Evolutionary conservation across 2,329 filamentous ascomycete species (phyloP), one percentile per base, ranked within the genome.

Genomic region (Microsporum ferrugineum): DNA sequence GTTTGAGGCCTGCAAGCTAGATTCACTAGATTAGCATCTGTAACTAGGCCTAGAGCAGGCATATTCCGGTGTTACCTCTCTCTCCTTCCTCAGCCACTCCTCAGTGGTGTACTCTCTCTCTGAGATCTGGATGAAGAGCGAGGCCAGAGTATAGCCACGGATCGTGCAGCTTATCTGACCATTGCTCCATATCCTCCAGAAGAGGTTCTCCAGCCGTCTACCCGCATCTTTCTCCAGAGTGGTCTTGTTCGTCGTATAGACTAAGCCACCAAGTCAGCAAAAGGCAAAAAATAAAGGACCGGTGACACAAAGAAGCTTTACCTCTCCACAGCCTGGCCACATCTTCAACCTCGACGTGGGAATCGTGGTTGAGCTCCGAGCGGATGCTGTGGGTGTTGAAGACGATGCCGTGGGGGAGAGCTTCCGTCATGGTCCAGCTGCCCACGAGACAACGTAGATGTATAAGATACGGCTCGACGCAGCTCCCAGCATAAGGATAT

Each of bases 151-250:
- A 8, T 70, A 69, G 23, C 75, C 72, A 55, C 69, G 72, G 6
- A 80, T 71, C 5, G 68, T 70, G 12, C 68, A 64, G 17, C 69
- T 68, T 12, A 79, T 70, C 5, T 66, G 66, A 5, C 71, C 66
- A 59, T 71, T 77, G 57, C 77, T 71, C 78, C 77, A 80, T 63
- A 81, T 76, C 59, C 79, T 71, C 79, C 79, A 81, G 66, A 81
- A 81, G 34, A 81, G 71, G 66, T 80, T 79, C 62, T 80, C 77
- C n/a, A 80, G 69, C 61, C 79, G 72, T 59, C 69, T 68, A 53
- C 77, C 77, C 3, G 70, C 68, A 45, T 72, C 68, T 62, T 76
- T 72, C 45, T 73, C 70, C 56, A 77, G 71, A 14, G 75, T 72
- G 55, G 74, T 69, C 57, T 75, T 75, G 59, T 77, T 79, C 58